phyloP scores from a whole-genome alignment of 305 asterid species.

The Fraxinus velutina region DNA sequence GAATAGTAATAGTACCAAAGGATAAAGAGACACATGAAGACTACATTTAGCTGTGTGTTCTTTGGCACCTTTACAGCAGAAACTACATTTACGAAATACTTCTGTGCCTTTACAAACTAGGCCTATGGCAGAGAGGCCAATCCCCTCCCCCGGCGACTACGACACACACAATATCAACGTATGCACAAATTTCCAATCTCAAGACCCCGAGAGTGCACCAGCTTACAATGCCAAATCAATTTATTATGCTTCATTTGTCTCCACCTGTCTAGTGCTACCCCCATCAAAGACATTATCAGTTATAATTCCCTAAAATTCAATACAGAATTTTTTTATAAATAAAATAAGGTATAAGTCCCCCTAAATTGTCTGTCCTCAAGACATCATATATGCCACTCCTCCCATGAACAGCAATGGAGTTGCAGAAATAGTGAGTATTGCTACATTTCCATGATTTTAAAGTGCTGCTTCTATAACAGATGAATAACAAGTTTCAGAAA shows the following conservation, averaged over 20 bases:
- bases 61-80: not conserved
- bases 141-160: not conserved
- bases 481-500: not conserved
- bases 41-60: not conserved
- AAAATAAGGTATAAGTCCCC: slow-evolving; percentile 7
- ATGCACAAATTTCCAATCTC: not conserved
- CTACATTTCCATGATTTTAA: slow-evolving; percentile 14
- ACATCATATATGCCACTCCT: not conserved
- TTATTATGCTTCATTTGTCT: not conserved
- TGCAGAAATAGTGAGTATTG: not conserved
- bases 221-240: not conserved
- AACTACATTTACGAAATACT: not conserved
- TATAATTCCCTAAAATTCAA: not conserved
- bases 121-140: not conserved
- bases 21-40: not conserved
- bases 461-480: slow-evolving; percentile 11
- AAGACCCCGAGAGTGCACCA: not conserved
- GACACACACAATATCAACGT: not conserved
- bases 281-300: not conserved
- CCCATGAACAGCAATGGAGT: not conserved
- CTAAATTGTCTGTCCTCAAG: not conserved
- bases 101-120: not conserved
- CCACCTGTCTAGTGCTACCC: not conserved
- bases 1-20: not conserved
- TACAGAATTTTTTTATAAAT: not conserved